These are phyloP conservation scores for Lactarius quietus DNA, from an alignment of 768 basidiomycete genomes.

Conservation along the genomic window DNA sequence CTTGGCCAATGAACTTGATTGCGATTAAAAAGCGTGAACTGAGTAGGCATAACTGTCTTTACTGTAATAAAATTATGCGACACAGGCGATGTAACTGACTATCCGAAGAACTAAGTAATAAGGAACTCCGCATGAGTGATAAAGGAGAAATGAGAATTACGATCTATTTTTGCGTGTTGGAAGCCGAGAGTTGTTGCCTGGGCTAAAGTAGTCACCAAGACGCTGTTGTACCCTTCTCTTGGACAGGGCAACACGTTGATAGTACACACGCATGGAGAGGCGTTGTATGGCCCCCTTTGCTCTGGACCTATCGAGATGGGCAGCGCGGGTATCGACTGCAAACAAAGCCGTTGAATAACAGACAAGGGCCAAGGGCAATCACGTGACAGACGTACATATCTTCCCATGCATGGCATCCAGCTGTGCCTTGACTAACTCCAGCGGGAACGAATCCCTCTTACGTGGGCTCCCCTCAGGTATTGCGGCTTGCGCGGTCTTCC, in stretches of 20 bases:
- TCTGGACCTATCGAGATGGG: conserved; percentile 71
- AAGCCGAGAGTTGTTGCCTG: conserved; percentile 7
- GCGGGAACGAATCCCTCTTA: conserved; percentile 39
- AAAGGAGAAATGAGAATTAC: background rate
- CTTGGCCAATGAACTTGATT: background rate
- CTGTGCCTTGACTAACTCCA: conserved; percentile 46
- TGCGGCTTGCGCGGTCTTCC: conserved; percentile 1
- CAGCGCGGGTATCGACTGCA: conserved; percentile 68
- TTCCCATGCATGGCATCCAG: conserved; percentile 54
- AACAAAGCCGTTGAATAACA: background rate
- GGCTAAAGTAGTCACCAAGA: conserved; percentile 18
- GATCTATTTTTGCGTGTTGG: conserved; percentile 11
- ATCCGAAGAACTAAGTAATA: conserved; percentile 27
- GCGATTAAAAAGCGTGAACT: background rate
- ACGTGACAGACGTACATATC: conserved; percentile 48
- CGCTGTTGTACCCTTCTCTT: conserved; percentile 25
- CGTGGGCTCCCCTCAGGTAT: conserved; percentile 28
- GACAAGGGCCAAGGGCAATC: background rate
- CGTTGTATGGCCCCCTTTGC: conserved; percentile 67
- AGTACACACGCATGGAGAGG: conserved; percentile 58
- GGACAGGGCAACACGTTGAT: conserved; percentile 46
- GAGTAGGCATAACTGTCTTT: background rate
- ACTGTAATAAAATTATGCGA: conserved; percentile 6
- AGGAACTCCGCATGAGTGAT: background rate
- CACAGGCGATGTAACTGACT: background rate